These are phyloP conservation scores for Aureococcus anophagefferens DNA, from an alignment of 108 stramenopile genomes.

Conservation along the genomic window DNA sequence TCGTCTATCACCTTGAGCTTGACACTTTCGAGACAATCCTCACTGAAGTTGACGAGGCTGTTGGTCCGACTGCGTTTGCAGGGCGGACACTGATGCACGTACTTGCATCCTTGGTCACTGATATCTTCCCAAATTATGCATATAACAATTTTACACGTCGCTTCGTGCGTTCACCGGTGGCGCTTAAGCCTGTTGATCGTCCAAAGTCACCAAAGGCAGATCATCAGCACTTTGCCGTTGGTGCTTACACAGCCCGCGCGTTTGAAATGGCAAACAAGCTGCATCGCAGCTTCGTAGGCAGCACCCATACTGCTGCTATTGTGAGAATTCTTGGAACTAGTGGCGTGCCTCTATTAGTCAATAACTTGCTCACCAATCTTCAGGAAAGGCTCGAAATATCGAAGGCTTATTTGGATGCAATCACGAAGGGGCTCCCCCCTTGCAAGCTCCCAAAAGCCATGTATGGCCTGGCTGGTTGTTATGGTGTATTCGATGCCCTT, in stretches of 20 bases:
- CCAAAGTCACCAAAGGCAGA: neutral
- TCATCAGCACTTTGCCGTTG: neutral
- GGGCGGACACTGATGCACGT: constrained; percentile 34
- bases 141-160: constrained; percentile 29
- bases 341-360: constrained; percentile 21
- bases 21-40: constrained; percentile 25
- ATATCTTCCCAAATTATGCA: constrained; percentile 38
- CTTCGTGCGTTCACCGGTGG: constrained; percentile 25
- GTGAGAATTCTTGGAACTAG: constrained; percentile 19
- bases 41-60: constrained; percentile 28
- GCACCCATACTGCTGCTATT: constrained; percentile 22
- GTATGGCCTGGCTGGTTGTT: constrained; percentile 29
- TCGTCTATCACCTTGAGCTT: constrained; percentile 9
- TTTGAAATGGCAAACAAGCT: constrained; percentile 8
- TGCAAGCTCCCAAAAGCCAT: constrained; percentile 32
- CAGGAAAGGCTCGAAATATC: constrained; percentile 17
- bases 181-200: no score
- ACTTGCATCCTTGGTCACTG: constrained; percentile 24
- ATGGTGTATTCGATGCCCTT: constrained; percentile 32
- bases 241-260: neutral
- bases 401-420: constrained; percentile 19
- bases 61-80: constrained; percentile 20
- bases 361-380: constrained; percentile 22
- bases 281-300: constrained; percentile 25
- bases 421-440: constrained; percentile 26